Percentiles rank a stretch among this genome's conserved stretches.
Evolutionary conservation across 176 grass and related monocot species (phyloP).

Genomic region (Hsuehochloa calcarea): DNA sequence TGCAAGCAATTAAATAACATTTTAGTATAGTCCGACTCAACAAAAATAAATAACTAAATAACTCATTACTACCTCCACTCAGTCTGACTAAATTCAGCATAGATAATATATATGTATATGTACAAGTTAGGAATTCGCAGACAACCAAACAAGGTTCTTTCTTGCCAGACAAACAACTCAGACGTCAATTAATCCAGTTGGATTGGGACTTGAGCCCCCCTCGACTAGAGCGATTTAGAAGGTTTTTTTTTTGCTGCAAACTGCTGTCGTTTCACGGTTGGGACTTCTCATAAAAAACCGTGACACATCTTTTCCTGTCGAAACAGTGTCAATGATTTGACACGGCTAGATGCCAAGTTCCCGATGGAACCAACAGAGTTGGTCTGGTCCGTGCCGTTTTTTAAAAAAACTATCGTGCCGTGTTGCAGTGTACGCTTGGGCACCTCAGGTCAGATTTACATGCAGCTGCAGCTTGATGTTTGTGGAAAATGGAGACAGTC

Average conservation of each 20-base stretch:
- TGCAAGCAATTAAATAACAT: no score
- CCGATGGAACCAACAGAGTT: background rate
- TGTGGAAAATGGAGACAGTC: background rate
- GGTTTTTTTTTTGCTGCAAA: conserved; percentile 22
- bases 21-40: no score
- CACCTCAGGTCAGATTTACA: background rate
- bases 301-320: conserved; percentile 19
- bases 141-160: background rate
- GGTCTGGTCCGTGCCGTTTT: background rate
- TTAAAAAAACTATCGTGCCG: background rate
- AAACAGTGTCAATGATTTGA: conserved; percentile 44
- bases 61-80: no score
- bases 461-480: background rate
- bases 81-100: no score
- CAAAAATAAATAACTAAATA: no score
- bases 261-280: background rate
- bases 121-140: no score
- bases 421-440: background rate
- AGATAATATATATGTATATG: no score
- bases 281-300: background rate
- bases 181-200: conserved; percentile 10
- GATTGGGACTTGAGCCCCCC: conserved; percentile 39
- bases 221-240: conserved; percentile 18
- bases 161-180: conserved; percentile 22
- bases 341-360: conserved; percentile 14